phyloP scores from a whole-genome alignment of 306 rosid species.

The Cajanus cajan region DNA sequence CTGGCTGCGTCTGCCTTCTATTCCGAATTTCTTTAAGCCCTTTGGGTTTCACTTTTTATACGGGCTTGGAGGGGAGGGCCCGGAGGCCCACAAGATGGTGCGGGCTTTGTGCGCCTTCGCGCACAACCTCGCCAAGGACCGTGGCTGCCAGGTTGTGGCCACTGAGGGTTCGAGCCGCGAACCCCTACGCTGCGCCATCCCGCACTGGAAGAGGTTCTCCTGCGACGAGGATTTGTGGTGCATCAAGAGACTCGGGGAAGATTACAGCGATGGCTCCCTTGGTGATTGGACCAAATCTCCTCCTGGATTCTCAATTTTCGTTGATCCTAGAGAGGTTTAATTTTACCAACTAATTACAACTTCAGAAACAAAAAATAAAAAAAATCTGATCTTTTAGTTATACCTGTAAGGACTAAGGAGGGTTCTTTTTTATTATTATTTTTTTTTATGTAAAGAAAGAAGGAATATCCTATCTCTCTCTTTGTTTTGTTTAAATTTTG shows the following conservation, averaged over 20 bases:
- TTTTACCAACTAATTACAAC: not conserved
- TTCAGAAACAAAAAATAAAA: too few species aligned
- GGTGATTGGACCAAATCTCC: constrained; percentile 97
- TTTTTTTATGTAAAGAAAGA: constrained; percentile 12
- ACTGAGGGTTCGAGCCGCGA: constrained; percentile 75
- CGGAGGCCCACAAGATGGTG: constrained; percentile 49
- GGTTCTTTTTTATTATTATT: too few species aligned
- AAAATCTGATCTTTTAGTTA: too few species aligned
- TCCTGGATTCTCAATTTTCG: constrained; percentile 83
- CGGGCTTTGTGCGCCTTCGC: constrained; percentile 63
- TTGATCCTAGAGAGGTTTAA: constrained; percentile 91
- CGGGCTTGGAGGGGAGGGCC: constrained; percentile 83
- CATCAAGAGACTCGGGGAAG: constrained; percentile 78
- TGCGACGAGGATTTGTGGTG: constrained; percentile 90
- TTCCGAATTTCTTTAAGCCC: constrained; percentile 71
- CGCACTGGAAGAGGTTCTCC: constrained; percentile 85
- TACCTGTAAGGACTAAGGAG: too few species aligned
- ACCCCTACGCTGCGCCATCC: constrained; percentile 60
- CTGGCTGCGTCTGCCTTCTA: constrained; percentile 64
- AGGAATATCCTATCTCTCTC: constrained; percentile 1
- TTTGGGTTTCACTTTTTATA: constrained; percentile 80
- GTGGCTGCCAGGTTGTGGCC: constrained; percentile 73
- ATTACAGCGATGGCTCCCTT: constrained; percentile 85
- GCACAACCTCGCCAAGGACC: constrained; percentile 71
- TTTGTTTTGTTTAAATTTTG: not conserved